phyloP scores from a whole-genome alignment of 2,329 filamentous ascomycete species.

The Trichoderma atrobrunneum region DNA sequence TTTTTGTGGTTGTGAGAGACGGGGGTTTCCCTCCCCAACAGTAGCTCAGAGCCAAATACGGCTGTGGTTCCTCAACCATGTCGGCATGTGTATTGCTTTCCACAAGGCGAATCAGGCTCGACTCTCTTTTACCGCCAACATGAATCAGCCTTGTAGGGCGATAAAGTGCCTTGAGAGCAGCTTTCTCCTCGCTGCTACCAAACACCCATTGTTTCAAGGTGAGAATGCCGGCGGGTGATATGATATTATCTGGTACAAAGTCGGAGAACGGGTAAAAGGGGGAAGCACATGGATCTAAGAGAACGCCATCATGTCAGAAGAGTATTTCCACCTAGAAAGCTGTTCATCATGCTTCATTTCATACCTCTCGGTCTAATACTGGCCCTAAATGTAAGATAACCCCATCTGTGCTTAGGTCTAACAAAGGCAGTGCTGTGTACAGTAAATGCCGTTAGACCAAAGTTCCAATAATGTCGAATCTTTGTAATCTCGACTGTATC shows the following conservation, averaged over 20 bases:
- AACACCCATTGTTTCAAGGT: slow-evolving; percentile 5
- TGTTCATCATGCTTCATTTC: background rate
- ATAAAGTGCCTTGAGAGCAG: background rate
- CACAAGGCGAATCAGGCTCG: background rate
- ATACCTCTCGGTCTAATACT: background rate
- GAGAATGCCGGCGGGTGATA: background rate
- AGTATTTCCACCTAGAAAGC: background rate
- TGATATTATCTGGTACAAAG: background rate
- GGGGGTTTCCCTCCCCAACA: background rate
- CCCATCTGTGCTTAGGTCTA: background rate
- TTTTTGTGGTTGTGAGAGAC: background rate
- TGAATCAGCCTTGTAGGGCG: slow-evolving; percentile 1
- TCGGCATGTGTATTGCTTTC: background rate
- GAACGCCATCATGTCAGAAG: background rate
- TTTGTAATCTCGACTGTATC: background rate
- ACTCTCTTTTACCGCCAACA: background rate
- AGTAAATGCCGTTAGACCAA: background rate
- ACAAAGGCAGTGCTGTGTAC: background rate
- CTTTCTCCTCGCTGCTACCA: background rate
- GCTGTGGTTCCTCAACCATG: background rate
- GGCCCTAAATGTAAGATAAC: background rate
- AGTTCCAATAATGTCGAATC: background rate
- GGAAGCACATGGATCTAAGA: background rate
- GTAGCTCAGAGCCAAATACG: slow-evolving; percentile 4
- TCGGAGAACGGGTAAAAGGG: background rate